These are phyloP conservation scores for Laetiporus sulphureus DNA, from an alignment of 1,284 basidiomycete genomes.

Conservation along the genomic window DNA sequence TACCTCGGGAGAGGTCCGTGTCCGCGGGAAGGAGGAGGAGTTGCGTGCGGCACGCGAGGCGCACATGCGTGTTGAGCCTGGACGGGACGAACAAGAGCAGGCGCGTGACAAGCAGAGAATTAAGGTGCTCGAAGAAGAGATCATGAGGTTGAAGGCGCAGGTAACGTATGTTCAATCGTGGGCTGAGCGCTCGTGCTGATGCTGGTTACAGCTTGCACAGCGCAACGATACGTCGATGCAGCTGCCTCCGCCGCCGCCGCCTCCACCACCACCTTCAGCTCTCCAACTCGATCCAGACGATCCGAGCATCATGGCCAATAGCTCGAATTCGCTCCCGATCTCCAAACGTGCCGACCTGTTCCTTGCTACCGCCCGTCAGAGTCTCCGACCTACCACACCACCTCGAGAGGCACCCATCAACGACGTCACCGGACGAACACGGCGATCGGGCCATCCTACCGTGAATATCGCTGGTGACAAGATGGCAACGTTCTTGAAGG, in stretches of 20 bases:
- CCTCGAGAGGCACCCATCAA: conserved; percentile 65
- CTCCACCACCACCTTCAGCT: conserved; percentile 14
- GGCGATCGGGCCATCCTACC: conserved; percentile 53
- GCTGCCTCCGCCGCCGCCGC: conserved; percentile 19
- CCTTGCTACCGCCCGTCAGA: conserved; percentile 53
- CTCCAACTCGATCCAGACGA: not conserved
- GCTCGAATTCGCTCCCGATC: conserved; percentile 33
- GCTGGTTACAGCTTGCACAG: not conserved
- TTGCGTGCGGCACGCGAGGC: conserved; percentile 46
- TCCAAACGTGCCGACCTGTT: conserved; percentile 27
- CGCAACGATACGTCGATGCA: conserved; percentile 5
- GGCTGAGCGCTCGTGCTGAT: not conserved
- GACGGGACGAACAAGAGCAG: conserved; percentile 35
- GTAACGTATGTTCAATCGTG: conserved; percentile 30
- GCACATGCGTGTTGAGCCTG: conserved; percentile 37
- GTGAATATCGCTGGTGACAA: conserved; percentile 68
- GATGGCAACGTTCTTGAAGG: conserved; percentile 72
- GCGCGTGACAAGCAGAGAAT: conserved; percentile 58
- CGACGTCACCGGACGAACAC: conserved; percentile 25
- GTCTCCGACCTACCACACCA: conserved; percentile 49
- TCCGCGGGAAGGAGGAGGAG: conserved; percentile 55
- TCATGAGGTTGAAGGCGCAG: conserved; percentile 54
- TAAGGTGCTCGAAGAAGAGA: conserved; percentile 58
- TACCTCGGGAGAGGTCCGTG: conserved; percentile 37
- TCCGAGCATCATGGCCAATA: not conserved